phyloP scores from a whole-genome alignment of 1,284 basidiomycete genomes.

The Sutorius eximius region DNA sequence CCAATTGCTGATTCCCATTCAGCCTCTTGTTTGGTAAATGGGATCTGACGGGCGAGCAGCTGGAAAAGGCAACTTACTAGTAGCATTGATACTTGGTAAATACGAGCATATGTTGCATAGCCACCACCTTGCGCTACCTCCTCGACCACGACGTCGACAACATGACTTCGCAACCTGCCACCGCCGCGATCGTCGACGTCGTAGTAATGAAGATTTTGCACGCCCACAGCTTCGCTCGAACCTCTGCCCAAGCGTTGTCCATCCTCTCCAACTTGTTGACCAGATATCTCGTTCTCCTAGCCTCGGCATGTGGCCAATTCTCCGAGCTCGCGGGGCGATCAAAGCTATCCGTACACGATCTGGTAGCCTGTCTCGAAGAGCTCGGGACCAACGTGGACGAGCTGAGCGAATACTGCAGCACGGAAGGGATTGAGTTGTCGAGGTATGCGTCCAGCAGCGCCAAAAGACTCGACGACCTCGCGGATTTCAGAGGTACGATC shows the following conservation, averaged over 20 bases:
- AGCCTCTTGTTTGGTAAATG: constrained; percentile 55
- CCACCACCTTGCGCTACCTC: constrained; percentile 2
- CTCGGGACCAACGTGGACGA: constrained; percentile 70
- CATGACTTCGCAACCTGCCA: constrained; percentile 30
- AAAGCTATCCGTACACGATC: constrained; percentile 54
- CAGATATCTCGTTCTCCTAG: constrained; percentile 64
- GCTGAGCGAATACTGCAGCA: constrained; percentile 57
- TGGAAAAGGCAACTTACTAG: constrained; percentile 14
- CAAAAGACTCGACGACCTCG: constrained; percentile 65
- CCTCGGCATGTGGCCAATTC: constrained; percentile 65
- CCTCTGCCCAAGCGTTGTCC: constrained; percentile 66
- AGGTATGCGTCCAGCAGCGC: constrained; percentile 61
- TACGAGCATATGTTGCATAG: constrained; percentile 6
- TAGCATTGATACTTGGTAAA: no score
- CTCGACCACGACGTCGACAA: neutral
- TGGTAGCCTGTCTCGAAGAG: constrained; percentile 65
- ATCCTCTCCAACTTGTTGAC: constrained; percentile 71
- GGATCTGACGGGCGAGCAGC: constrained; percentile 33
- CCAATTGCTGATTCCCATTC: constrained; percentile 7
- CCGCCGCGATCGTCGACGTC: constrained; percentile 53
- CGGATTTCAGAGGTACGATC: constrained; percentile 62
- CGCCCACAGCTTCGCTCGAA: constrained; percentile 69
- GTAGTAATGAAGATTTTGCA: constrained; percentile 68
- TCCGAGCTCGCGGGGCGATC: constrained; percentile 69
- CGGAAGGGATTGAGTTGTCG: constrained; percentile 64